phyloP scores from a whole-genome alignment of 2,329 filamentous ascomycete genomes.

The Fusarium coffeatum region DNA sequence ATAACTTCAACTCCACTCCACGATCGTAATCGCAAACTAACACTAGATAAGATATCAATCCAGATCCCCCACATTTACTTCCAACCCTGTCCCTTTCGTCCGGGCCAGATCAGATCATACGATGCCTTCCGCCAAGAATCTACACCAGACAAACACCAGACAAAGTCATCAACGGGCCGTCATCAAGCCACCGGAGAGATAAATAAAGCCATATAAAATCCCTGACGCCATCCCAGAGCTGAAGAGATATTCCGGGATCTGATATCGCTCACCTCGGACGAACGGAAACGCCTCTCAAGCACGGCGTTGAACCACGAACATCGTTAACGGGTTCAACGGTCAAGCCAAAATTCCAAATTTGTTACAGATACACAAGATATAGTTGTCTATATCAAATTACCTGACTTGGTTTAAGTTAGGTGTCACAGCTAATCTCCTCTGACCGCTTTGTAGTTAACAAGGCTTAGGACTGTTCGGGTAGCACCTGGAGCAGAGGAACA shows the following conservation, averaged over 20 bases:
- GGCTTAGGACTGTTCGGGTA: background rate
- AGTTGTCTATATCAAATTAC: background rate
- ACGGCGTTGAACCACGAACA: background rate
- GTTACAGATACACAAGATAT: background rate
- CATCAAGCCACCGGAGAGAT: conserved; percentile 3
- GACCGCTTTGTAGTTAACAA: background rate
- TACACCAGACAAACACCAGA: background rate
- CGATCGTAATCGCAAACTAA: background rate
- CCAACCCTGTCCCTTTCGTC: background rate
- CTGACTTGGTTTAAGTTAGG: background rate
- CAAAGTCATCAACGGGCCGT: background rate
- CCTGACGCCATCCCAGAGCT: conserved; percentile 5
- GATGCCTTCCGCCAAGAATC: conserved; percentile 6
- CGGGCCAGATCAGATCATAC: background rate
- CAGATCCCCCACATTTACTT: background rate
- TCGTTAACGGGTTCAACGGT: background rate
- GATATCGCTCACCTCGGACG: conserved; percentile 11
- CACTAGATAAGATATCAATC: background rate
- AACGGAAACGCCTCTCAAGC: conserved; percentile 8
- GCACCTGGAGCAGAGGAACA: background rate
- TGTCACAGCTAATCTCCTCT: background rate
- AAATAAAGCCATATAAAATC: background rate
- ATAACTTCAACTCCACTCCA: conserved; percentile 11
- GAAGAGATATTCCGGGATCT: background rate
- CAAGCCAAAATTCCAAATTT: background rate